Evolutionary conservation across 2,329 filamentous ascomycete species (phyloP).

Genomic region (Ascochyta rabiei): DNA sequence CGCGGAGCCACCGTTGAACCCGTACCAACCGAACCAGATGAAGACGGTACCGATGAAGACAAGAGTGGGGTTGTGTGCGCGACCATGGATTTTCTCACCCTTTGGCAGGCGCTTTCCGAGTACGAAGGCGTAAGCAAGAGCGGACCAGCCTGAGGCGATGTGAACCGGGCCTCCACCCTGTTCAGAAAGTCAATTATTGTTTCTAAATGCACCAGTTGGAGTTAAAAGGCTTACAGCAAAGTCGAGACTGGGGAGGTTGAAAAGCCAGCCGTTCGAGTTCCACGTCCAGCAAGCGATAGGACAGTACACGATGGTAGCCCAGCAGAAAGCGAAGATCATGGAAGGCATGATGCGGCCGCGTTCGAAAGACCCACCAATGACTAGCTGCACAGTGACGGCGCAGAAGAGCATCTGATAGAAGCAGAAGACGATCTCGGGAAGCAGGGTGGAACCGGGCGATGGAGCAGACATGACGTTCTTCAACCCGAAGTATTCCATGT

Average conservation of each 20-base stretch:
- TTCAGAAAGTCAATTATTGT: background rate
- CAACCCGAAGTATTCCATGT: conserved; percentile 66
- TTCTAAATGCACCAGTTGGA: background rate
- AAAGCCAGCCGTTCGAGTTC: conserved; percentile 70
- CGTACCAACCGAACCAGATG: conserved; percentile 70
- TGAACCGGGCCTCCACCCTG: conserved; percentile 66
- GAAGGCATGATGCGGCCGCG: conserved; percentile 68
- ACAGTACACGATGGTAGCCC: conserved; percentile 70
- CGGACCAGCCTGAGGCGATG: conserved; percentile 66
- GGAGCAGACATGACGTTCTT: conserved; percentile 66
- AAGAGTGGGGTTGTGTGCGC: conserved; percentile 67
- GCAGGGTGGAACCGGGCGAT: conserved; percentile 60
- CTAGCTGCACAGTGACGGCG: conserved; percentile 66
- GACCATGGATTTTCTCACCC: conserved; percentile 57
- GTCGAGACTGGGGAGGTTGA: conserved; percentile 64
- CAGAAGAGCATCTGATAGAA: conserved; percentile 71
- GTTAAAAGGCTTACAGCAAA: conserved; percentile 54
- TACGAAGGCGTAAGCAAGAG: conserved; percentile 67
- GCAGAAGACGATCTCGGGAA: conserved; percentile 71
- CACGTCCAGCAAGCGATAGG: conserved; percentile 70
- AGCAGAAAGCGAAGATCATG: conserved; percentile 67
- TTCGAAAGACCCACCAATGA: conserved; percentile 68
- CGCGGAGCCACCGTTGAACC: conserved; percentile 63
- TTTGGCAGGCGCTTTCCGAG: conserved; percentile 63
- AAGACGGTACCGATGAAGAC: conserved; percentile 69